These are phyloP conservation scores for Plasmodium berghei DNA, from an alignment of 169 alveolate genomes.

Conservation along the genomic window DNA sequence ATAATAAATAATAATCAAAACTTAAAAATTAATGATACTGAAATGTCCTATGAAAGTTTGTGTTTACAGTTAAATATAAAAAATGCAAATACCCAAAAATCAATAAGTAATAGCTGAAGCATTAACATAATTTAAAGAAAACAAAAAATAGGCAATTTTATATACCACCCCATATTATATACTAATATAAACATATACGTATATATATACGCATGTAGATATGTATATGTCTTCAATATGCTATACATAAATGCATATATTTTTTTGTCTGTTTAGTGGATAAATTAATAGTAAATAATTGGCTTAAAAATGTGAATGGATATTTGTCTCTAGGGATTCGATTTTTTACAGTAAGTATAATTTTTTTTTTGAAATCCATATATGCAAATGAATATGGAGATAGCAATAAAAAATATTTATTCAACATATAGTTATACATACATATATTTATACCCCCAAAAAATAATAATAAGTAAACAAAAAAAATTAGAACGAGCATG, in stretches of 20 bases:
- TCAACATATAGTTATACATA: slow-evolving; percentile 12
- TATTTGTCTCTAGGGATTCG: slow-evolving; percentile 34
- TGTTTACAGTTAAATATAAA: slow-evolving; percentile 55
- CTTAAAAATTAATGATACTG: slow-evolving; percentile 39
- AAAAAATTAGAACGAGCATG: background rate
- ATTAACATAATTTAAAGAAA: slow-evolving; percentile 1
- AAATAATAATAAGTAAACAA: background rate
- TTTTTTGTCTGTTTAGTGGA: slow-evolving; percentile 7
- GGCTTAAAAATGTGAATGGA: slow-evolving; percentile 29
- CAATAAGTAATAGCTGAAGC: slow-evolving; percentile 47
- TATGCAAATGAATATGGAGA: slow-evolving; percentile 6
- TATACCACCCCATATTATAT: no score
- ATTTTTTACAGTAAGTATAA: slow-evolving; percentile 40
- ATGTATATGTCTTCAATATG: background rate
- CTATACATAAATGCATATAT: background rate
- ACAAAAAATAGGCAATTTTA: background rate
- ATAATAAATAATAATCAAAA: slow-evolving; percentile 44
- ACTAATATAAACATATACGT: background rate
- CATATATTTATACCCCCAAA: slow-evolving; percentile 17
- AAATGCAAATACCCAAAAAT: slow-evolving; percentile 38
- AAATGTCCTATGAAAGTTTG: slow-evolving; percentile 42
- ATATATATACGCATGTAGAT: background rate
- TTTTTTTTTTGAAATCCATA: background rate
- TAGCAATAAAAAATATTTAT: background rate
- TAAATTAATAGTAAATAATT: slow-evolving; percentile 30